Base-by-base conservation (phyloP, 176 grass and related monocot species). In the Rhynchospora breviuscula region DNA sequence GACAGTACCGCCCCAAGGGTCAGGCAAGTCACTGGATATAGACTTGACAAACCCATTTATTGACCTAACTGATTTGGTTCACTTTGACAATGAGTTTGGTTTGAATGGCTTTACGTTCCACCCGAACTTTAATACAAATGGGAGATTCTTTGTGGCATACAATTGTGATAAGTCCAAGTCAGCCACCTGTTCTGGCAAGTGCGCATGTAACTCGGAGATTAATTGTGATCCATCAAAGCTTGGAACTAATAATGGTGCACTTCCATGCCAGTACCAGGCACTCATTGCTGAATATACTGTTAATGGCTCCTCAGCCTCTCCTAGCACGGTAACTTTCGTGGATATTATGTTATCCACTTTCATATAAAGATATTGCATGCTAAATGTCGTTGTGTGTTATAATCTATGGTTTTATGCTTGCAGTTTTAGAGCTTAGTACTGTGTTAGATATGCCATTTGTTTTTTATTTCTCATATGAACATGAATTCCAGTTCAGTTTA, bases 181-280 rank as follows among this genome's bases (percentile, higher is more conserved):
- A 23, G 61, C 90, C 44, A 91, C 65, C 74, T 94, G 92, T 88
- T 82, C 87, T 83, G 95, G 95, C 70, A 93, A 89, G 84, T 98
- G 95, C 83, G 91, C 92, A 49, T 94, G 95, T 80, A 98, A 98
- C 83, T 98, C 92, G 83, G 89, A 90, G 89, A 85, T 91, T 85
- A 88, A 25, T 61, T 98, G 95, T 84, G 92, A 98, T 79, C 95
- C 95, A 21, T 91, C 92, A 7, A 94, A 98, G 52, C 92, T 94
- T 0, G 87, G 89, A 0, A 26, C 87, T 14, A 84, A 89, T 31
- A 85, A 85, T 51, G 92, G 95, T 85, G 88, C 87, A 26, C 89
- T 84, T 60, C 95, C 95, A 68, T 98, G 95, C 84, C 85, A 92
- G 59, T 98, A 89, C 84, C 90, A 94, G 61, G 79, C 79, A 68